Base-by-base conservation (phyloP, 1,139 yeast species). In the Lodderomyces parapsilosis region DNA sequence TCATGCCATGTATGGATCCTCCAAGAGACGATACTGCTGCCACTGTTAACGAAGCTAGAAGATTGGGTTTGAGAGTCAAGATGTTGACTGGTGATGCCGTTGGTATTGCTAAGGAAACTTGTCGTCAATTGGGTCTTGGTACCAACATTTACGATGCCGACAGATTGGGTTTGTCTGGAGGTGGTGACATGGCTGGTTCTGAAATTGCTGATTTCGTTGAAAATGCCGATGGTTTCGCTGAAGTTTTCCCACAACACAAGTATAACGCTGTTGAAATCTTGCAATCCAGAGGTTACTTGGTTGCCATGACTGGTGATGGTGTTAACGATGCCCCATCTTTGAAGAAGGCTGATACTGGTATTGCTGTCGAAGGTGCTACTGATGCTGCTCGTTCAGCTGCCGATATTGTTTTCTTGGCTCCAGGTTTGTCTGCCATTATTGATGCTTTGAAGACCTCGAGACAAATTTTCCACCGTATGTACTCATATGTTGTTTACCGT, bases 51-150 rank as follows among this genome's bases (percentile, higher is more conserved):
- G 96, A 89, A 79, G 96, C 96, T 63, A 86, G 88, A 80, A 73
- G 78, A 62, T 82, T 89, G 65, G 96, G 96, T 86, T 81, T 89
- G 68, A 84, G 94, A 76, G 96, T 89, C 62, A 89, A 89, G 88
- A 89, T 89, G 96, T 82, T 89, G 71, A 89, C 96, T 78, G 96
- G 96, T 86, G 96, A 89, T 77, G 96, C 96, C 75, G 96, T 89
- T 67, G 96, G 96, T 81, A 89, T 89, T 76, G 96, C 96, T 67
- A 89, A 89, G 85, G 96, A 89, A 79, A 89, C 96, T 68, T 88
- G 96, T 80, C 87, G 96, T 82, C 96, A 89, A 86, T 80, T 89
- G 71, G 96, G 96, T 70, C 81, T 89, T 63, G 96, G 96, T 80
- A 86, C 95, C 62, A 88, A 88, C 90, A 90, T 89, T 65, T 89